These are phyloP conservation scores for Quercus rubra DNA, from an alignment of 306 rosid species.

Conservation along the genomic window DNA sequence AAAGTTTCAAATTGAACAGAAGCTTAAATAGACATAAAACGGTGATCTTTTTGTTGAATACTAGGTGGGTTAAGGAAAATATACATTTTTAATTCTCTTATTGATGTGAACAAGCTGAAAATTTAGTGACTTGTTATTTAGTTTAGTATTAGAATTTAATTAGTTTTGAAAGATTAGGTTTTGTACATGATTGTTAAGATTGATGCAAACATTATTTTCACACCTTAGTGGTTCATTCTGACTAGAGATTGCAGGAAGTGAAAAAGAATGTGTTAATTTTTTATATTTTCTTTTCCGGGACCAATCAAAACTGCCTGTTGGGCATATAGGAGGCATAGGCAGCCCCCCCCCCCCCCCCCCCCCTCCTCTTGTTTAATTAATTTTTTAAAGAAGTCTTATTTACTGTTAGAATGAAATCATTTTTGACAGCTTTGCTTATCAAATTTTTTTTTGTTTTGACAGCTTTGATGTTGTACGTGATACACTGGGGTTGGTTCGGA, in stretches of 20 bases:
- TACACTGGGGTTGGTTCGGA: conserved; percentile 65
- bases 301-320: background rate
- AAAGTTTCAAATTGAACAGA: background rate
- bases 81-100: no score
- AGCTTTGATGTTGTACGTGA: conserved; percentile 88
- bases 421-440: conserved; percentile 59
- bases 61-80: no score
- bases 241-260: background rate
- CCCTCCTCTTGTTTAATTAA: background rate
- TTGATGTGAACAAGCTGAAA: background rate
- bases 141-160: background rate
- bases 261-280: background rate
- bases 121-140: background rate
- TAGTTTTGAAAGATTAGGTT: background rate
- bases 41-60: background rate
- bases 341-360: background rate
- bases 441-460: conserved; percentile 14
- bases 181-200: background rate
- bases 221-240: background rate
- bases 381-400: background rate
- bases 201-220: background rate
- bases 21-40: background rate
- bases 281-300: background rate
- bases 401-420: conserved; percentile 3
- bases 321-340: background rate